Evolutionary conservation across 495 filamentous ascomycete species (phyloP).

Genomic region (Choiromyces venosus): DNA sequence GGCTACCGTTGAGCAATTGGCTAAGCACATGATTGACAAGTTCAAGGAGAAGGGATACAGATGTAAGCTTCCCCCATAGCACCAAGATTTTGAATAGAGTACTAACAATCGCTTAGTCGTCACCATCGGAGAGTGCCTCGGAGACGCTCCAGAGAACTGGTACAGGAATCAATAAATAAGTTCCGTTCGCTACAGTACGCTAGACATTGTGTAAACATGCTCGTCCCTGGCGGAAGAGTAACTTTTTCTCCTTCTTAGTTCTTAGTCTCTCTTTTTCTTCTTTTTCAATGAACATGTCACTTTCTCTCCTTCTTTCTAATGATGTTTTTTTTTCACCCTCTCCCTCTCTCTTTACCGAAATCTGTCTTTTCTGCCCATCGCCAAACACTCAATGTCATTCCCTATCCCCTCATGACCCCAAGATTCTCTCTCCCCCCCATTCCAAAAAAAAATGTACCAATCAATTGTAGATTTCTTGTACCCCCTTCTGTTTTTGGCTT

Average conservation of each 20-base stretch:
- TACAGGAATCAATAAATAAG: slow-evolving; percentile 48
- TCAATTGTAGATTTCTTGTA: no score
- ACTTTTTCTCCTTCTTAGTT: not conserved
- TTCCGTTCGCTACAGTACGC: no score
- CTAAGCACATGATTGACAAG: slow-evolving; percentile 44
- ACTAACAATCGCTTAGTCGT: slow-evolving; percentile 56
- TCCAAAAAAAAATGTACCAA: no score
- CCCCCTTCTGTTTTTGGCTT: no score
- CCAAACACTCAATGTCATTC: not conserved
- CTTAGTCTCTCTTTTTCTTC: not conserved
- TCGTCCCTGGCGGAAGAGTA: not conserved
- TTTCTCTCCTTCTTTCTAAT: not conserved
- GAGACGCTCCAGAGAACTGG: slow-evolving; percentile 66
- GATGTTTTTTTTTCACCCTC: not conserved
- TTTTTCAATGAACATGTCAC: not conserved
- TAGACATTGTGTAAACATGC: not conserved
- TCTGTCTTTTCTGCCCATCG: not conserved
- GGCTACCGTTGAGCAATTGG: slow-evolving; percentile 45
- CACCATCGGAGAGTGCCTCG: slow-evolving; percentile 70
- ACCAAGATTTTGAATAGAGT: slow-evolving; percentile 31
- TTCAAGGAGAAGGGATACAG: slow-evolving; percentile 41
- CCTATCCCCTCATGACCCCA: not conserved
- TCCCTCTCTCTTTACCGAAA: not conserved
- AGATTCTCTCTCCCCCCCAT: no score
- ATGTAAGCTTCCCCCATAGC: slow-evolving; percentile 9